These are phyloP conservation scores for Phytophthora macrochlamydospora DNA, from an alignment of 352 stramenopile genomes.

Conservation along the genomic window DNA sequence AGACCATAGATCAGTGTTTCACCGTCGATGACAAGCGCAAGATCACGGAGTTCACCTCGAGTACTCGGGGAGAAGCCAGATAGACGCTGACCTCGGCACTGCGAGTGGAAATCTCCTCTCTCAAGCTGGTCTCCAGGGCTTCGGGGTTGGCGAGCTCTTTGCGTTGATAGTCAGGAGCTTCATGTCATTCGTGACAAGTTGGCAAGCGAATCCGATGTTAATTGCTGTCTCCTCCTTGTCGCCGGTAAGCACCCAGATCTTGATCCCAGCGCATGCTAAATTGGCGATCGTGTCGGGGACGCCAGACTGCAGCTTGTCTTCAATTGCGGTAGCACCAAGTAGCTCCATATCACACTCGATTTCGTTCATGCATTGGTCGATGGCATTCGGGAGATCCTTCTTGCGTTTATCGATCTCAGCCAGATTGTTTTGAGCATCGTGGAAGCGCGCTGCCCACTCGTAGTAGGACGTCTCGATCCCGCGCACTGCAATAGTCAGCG, in stretches of 20 bases:
- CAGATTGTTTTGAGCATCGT: slow-evolving; percentile 72
- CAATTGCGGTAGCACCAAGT: slow-evolving; percentile 92
- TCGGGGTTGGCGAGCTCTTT: slow-evolving; percentile 59
- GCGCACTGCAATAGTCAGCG: slow-evolving; percentile 79
- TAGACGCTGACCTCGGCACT: slow-evolving; percentile 55
- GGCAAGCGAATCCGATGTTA: slow-evolving; percentile 93
- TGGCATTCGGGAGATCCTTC: slow-evolving; percentile 69
- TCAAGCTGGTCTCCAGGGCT: slow-evolving; percentile 53
- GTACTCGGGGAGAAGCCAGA: slow-evolving; percentile 45
- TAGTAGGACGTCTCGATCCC: slow-evolving; percentile 66
- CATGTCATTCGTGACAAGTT: slow-evolving; percentile 88
- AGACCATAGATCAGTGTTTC: slow-evolving; percentile 74
- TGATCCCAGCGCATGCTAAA: slow-evolving; percentile 86
- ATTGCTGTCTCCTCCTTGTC: slow-evolving; percentile 96
- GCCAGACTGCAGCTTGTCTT: slow-evolving; percentile 93
- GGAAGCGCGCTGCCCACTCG: slow-evolving; percentile 65
- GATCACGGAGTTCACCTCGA: slow-evolving; percentile 52
- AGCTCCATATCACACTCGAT: slow-evolving; percentile 85
- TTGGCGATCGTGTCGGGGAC: slow-evolving; percentile 90
- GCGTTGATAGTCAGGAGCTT: slow-evolving; percentile 71
- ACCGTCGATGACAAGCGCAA: slow-evolving; percentile 83
- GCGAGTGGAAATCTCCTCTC: slow-evolving; percentile 46
- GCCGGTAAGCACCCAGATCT: slow-evolving; percentile 95
- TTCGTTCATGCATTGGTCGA: slow-evolving; percentile 82
- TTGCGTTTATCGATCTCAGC: slow-evolving; percentile 84